These are phyloP conservation scores for Rhodotorula sp. DNA, from an alignment of 1,284 basidiomycete genomes.

Conservation along the genomic window DNA sequence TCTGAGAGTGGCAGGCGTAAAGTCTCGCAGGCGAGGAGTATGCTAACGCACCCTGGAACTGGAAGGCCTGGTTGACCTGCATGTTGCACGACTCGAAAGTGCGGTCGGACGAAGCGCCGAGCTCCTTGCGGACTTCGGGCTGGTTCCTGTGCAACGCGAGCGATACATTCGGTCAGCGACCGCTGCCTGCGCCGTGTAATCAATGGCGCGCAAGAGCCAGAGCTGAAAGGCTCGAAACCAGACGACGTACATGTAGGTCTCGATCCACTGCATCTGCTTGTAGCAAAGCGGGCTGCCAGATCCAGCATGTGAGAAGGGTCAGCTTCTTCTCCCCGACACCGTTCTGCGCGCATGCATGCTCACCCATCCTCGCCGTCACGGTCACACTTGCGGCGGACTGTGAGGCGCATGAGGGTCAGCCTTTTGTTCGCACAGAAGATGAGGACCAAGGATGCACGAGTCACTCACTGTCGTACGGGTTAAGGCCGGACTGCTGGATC, in stretches of 20 bases:
- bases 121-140: conserved; percentile 62
- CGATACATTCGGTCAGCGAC: too few species aligned
- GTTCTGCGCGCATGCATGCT: neutral
- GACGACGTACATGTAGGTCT: conserved; percentile 59
- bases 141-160: conserved; percentile 10
- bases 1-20: too few species aligned
- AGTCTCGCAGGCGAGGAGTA: too few species aligned
- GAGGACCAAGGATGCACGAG: neutral
- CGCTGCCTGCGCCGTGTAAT: too few species aligned
- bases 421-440: too few species aligned
- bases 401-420: too few species aligned
- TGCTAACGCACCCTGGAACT: conserved; percentile 26
- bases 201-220: too few species aligned
- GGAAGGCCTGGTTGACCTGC: conserved; percentile 50
- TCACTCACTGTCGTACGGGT: conserved; percentile 56
- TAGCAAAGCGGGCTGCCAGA: conserved; percentile 61
- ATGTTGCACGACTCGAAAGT: conserved; percentile 62
- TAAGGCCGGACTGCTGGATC: conserved; percentile 58
- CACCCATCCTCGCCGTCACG: conserved; percentile 58
- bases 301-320: neutral
- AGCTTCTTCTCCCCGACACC: neutral
- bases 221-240: too few species aligned
- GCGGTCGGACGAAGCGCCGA: conserved; percentile 62
- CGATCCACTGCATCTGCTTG: conserved; percentile 72
- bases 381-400: conserved; percentile 67